Evolutionary conservation across 129 eudicot genomes (phyloP).

Genomic region (Gnaphalium uliginosum): DNA sequence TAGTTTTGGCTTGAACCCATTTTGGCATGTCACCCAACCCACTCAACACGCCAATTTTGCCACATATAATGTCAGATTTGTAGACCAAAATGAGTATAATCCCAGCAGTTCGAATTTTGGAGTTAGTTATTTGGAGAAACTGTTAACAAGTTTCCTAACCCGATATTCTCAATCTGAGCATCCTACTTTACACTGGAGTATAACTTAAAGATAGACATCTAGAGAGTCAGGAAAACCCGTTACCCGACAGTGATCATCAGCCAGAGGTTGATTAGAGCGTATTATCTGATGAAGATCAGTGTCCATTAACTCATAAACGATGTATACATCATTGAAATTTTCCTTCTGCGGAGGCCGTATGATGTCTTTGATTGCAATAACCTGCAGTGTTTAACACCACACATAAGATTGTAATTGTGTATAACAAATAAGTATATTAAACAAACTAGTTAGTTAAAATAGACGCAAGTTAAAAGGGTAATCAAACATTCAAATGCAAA

Average conservation of each 20-base stretch:
- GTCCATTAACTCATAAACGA: conserved; percentile 94
- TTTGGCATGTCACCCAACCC: not conserved
- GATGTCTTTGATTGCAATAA: conserved; percentile 82
- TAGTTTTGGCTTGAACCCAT: too few species aligned
- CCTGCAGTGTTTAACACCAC: conserved; percentile 42
- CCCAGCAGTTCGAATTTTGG: not conserved
- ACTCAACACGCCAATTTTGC: not conserved
- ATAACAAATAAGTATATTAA: not conserved
- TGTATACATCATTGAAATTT: conserved; percentile 92
- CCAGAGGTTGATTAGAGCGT: conserved; percentile 81
- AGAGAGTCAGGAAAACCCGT: not conserved
- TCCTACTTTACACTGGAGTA: not conserved
- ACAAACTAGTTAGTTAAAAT: not conserved
- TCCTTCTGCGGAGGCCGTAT: conserved; percentile 90
- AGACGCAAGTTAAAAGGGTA: not conserved
- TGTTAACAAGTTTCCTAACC: not conserved
- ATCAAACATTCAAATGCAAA: not conserved
- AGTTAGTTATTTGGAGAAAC: not conserved
- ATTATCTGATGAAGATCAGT: conserved; percentile 97
- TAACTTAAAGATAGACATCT: not conserved
- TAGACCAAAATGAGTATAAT: not conserved
- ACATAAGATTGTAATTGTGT: conserved; percentile 1
- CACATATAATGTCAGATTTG: not conserved
- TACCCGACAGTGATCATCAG: conserved; percentile 99
- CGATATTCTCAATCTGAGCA: not conserved